Base-by-base conservation (phyloP, 2,329 filamentous ascomycete genomes). In the Stachybotrys elegans region DNA sequence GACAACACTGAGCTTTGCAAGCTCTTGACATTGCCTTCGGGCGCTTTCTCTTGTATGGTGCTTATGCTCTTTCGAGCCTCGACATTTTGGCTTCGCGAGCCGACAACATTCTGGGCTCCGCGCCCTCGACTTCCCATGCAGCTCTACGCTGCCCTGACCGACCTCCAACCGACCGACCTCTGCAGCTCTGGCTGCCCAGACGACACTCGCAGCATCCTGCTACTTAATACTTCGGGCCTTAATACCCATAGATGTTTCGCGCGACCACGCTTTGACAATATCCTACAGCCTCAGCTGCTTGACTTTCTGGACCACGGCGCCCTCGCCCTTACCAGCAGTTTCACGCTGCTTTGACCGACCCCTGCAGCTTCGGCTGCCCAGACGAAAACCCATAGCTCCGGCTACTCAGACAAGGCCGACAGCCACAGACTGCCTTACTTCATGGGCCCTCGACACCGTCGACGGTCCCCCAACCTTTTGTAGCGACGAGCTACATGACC, bases 151-250 rank as follows among this genome's bases (percentile, higher is more conserved):
- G 17, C 35, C 32, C 32, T 40, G 43, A 48, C 46, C 46, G 43
- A 45, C 40, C 32, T 48, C 47, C 14, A 34, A 34, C 22, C 44
- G 47, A 48, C 47, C 43, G 43, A 46, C 43, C 34, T 48, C 47
- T 44, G 42, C 42, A 46, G 47, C 44, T 40, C 37, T 23, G 38
- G 39, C 47, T 46, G 42, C 47, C 42, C 44, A 38, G 40, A 42
- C 29, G 31, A 47, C 21, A 27, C 31, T 20, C 12, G 37, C 42
- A 44, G 41, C 42, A 35, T 32, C n/a, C 42, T 36, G 42, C 45
- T 47, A 25, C 42, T 43, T 43, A 31, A 44, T 38, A 35, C 38
- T 42, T 36, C 29, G 40, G 35, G 40, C 44, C 40, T 27, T 43
- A 22, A 32, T 43, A 9, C 35, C 29, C 35, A 8, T 9, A 19